phyloP scores from a whole-genome alignment of 1,139 yeast species.

The Entelexis sorbosivorans region DNA sequence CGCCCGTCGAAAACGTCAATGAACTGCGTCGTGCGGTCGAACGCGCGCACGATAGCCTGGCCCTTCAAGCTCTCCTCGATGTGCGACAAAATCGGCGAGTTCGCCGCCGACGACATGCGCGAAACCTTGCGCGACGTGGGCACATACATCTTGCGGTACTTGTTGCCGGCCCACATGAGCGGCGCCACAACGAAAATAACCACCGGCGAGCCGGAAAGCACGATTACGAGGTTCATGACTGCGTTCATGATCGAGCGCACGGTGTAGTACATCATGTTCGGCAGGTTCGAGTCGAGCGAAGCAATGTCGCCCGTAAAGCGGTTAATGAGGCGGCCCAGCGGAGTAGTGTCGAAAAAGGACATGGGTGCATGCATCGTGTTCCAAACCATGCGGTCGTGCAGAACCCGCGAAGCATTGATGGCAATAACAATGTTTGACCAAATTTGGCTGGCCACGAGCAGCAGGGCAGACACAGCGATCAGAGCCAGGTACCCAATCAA shows the following conservation, averaged over 20 bases:
- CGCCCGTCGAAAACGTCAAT: slow-evolving; percentile 45
- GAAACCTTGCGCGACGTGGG: slow-evolving; percentile 69
- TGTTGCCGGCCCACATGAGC: slow-evolving; percentile 50
- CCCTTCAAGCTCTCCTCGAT: slow-evolving; percentile 71
- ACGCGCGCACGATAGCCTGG: slow-evolving; percentile 55
- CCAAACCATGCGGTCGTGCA: slow-evolving; percentile 71
- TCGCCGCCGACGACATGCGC: slow-evolving; percentile 62
- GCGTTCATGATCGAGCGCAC: slow-evolving; percentile 46
- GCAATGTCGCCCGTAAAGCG: slow-evolving; percentile 65
- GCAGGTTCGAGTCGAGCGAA: slow-evolving; percentile 53
- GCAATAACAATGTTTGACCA: slow-evolving; percentile 41
- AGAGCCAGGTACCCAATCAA: slow-evolving; percentile 25
- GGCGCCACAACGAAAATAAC: slow-evolving; percentile 40
- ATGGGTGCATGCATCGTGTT: slow-evolving; percentile 69
- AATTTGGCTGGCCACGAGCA: slow-evolving; percentile 61
- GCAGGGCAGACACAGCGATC: slow-evolving; percentile 49
- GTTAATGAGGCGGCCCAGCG: slow-evolving; percentile 59
- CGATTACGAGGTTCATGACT: slow-evolving; percentile 53
- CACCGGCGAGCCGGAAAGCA: slow-evolving; percentile 62
- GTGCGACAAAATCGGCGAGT: slow-evolving; percentile 70
- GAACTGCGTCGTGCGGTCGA: slow-evolving; percentile 42
- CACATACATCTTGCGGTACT: slow-evolving; percentile 76
- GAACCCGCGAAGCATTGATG: slow-evolving; percentile 61
- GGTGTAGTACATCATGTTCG: slow-evolving; percentile 34
- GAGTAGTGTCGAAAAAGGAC: slow-evolving; percentile 57